Evolutionary conservation across 495 filamentous ascomycete genomes (phyloP).

Genomic region (Penicilliopsis zonata): DNA sequence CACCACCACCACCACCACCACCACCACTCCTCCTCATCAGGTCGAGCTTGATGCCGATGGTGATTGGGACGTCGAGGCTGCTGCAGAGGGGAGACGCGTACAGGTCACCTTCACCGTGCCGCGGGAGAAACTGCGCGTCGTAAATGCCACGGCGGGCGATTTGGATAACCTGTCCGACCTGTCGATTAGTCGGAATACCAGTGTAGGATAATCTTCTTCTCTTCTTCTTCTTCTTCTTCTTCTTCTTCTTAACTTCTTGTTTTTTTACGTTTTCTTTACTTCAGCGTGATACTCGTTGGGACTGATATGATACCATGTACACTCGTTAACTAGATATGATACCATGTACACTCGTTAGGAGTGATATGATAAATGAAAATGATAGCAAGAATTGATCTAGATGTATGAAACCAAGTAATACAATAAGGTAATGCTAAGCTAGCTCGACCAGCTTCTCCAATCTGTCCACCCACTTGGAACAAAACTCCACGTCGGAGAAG

Average conservation of each 20-base stretch:
- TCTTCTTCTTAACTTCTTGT: constrained; percentile 1
- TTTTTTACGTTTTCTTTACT: too few relatives aligned
- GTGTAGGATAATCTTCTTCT: too few relatives aligned
- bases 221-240: too few relatives aligned
- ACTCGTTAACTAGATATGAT: too few relatives aligned
- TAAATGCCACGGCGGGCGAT: constrained; percentile 47
- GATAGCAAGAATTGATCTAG: neutral
- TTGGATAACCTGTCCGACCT: constrained; percentile 22
- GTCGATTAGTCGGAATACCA: constrained; percentile 15
- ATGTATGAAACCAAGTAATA: neutral
- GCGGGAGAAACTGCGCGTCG: constrained; percentile 69
- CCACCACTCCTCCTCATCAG: neutral
- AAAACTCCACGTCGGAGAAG: constrained; percentile 84
- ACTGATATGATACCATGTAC: too few relatives aligned
- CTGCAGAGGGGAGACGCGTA: constrained; percentile 66
- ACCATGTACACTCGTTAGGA: too few relatives aligned
- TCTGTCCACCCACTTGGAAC: constrained; percentile 55
- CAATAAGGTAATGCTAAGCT: constrained; percentile 1
- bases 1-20: constrained; percentile 3
- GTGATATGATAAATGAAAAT: too few relatives aligned
- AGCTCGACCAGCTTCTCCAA: constrained; percentile 57
- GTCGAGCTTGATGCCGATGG: constrained; percentile 33
- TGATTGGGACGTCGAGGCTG: constrained; percentile 86
- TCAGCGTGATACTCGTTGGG: too few relatives aligned
- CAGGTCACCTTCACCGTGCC: constrained; percentile 94